Evolutionary conservation across 2,329 filamentous ascomycete species (phyloP).

Genomic region (Tolypocladium pustulatum): DNA sequence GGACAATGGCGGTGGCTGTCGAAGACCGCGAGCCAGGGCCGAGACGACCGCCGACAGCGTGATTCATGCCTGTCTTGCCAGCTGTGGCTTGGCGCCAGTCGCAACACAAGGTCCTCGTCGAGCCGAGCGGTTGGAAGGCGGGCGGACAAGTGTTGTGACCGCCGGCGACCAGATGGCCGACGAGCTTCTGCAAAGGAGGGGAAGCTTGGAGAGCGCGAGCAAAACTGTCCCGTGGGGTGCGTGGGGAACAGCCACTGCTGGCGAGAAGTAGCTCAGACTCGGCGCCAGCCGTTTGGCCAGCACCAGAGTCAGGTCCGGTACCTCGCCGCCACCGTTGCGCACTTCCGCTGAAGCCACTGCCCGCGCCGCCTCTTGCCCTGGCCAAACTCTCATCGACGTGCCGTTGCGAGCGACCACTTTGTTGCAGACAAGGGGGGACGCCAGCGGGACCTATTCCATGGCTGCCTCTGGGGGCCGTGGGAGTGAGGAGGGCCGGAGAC

Average conservation of each 20-base stretch:
- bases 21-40: constrained; percentile 3
- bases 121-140: neutral
- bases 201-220: neutral
- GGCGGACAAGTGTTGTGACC: neutral
- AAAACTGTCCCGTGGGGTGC: neutral
- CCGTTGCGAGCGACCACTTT: neutral
- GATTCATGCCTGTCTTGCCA: constrained; percentile 3
- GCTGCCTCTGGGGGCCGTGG: neutral
- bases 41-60: constrained; percentile 4
- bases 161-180: neutral
- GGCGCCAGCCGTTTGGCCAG: neutral
- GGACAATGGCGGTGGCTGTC: constrained; percentile 7
- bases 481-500: neutral
- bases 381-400: neutral
- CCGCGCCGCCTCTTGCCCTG: neutral
- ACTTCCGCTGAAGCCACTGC: neutral
- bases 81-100: constrained; percentile 1
- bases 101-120: neutral
- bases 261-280: neutral
- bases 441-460: neutral
- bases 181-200: neutral
- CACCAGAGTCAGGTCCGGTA: neutral
- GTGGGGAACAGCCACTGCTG: neutral
- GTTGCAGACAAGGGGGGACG: neutral
- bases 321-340: neutral